Conservation (phyloP, 140 eudicot species). For the Cichorium intybus region DNA sequence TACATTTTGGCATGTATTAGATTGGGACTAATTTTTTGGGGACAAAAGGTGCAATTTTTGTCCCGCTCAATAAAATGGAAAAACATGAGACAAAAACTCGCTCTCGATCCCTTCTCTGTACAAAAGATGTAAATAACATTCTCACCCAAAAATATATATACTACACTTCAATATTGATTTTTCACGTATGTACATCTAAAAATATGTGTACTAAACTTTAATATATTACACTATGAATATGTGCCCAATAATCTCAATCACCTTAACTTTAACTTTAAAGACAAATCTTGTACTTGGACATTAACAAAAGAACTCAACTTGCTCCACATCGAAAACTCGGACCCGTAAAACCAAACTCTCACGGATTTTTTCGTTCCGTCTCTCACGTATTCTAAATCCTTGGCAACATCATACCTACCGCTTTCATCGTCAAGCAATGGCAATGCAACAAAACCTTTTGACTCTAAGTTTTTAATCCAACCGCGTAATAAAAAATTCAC, state of each 20-base stretch:
- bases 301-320: constrained; percentile 41
- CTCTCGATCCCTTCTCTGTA: no score
- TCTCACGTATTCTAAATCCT: constrained; percentile 59
- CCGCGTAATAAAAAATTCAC: constrained; percentile 81
- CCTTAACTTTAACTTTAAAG: constrained; percentile 19
- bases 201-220: background rate
- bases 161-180: no score
- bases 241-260: constrained; percentile 1
- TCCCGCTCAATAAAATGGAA: no score
- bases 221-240: constrained; percentile 3
- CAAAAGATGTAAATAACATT: background rate
- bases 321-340: constrained; percentile 55
- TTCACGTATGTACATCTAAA: constrained; percentile 19
- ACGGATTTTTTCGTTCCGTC: constrained; percentile 52
- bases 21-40: no score
- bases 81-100: no score
- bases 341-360: constrained; percentile 55
- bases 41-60: no score
- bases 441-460: constrained; percentile 56
- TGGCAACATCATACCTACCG: constrained; percentile 31
- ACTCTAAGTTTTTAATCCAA: constrained; percentile 73
- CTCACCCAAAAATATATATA: no score
- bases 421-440: constrained; percentile 61
- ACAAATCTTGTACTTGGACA: constrained; percentile 23
- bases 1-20: no score